Evolutionary conservation across 257 asterid species (phyloP), one percentile per base, ranked within the genome.

Genomic region (Gentiana dahurica): DNA sequence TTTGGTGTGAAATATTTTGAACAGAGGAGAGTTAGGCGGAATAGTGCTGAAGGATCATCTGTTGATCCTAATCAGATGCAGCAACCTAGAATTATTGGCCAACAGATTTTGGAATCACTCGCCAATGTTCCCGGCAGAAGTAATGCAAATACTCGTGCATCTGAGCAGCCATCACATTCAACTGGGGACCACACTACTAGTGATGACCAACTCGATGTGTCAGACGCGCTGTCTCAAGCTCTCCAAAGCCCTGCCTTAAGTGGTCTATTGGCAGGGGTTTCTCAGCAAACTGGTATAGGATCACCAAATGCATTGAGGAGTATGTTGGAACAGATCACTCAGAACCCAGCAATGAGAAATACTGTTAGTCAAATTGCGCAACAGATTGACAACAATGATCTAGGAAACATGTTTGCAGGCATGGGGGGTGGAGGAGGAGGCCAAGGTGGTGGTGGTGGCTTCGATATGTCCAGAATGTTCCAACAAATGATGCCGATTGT

Each of bases 401-500:
- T 85, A 34, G 97, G 90, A 51, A 78, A 81, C 79, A 77, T 85
- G 95, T 75, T 92, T 60, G 54, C 95, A 0, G 85, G 94, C 43
- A n/a, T 71, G 69, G 82, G 71, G 59, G 66, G 84, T 46, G 86
- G 79, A 44, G 77, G 66, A 58, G 95, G 85, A 12, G 92, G 84
- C 32, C 24, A 24, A 24, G 87, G 80, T 47, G 77, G 66, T 54
- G 95, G 86, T 15, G 93, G 85, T 24, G 95, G 95, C 51, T 37
- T 92, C 67, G 95, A 92, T 78, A 63, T 92, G 55, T 83, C 95
- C 12, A 80, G 89, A 57, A 92, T 92, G 91, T 65, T 92, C 78
- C 99, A 88, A 59, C 97, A 92, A 68, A 88, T 88, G 97, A 83
- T 92, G 95, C 99, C 99, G 36, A 74, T 92, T 62, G 97, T 92